Base-by-base conservation (phyloP, 305 asterid species). In the Fraxinus angustifolia region DNA sequence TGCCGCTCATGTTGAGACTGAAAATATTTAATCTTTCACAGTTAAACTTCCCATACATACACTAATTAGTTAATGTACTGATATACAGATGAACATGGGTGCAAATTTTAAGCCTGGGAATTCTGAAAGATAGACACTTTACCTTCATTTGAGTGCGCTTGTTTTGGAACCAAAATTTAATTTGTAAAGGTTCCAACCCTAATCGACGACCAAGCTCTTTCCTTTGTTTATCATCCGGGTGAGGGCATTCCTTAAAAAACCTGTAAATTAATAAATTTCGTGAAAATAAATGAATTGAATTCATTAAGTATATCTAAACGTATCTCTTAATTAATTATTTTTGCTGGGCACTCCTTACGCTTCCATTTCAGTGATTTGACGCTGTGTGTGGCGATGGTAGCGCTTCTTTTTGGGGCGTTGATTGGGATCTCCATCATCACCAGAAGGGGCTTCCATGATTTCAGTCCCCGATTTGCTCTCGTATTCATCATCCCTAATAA, bases 81-180 rank as follows among this genome's bases (percentile, higher is more conserved):
- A 17, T 8, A 23, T 17, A 17, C 65, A 17, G 65, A 56, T 17
- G 17, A 6, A 17, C 11, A 6, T 56, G 33, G 33, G 16, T 19
- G 33, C 23, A 56, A 56, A 6, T 62, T 8, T 19, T 62, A 62
- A 62, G 34, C 71, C 16, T 8, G 33, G 12, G 33, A 60, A 60
- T 60, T 78, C 67, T 33, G 58, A 74, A 40, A 40, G 60, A 36
- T 8, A 38, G 14, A 1, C 68, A 31, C 0, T 4, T 60, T 60
- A 91, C 98, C 98, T 95, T 95, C 98, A 95, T 93, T 68, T 95
- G 98, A 0, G 98, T 95, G 30, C 98, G 97, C 80, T 95, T 95
- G 88, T 93, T 95, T 82, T 95, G 99, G 82, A 95, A 95, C 99
- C 99, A 95, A 85, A 95, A 95, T 65, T 95, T 95, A 3, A 94